Percentiles rank a stretch among this genome's conserved stretches.
Evolutionary conservation across 2,329 filamentous ascomycete genomes (phyloP).

Genomic region (Aaosphaeria pasadenensis): DNA sequence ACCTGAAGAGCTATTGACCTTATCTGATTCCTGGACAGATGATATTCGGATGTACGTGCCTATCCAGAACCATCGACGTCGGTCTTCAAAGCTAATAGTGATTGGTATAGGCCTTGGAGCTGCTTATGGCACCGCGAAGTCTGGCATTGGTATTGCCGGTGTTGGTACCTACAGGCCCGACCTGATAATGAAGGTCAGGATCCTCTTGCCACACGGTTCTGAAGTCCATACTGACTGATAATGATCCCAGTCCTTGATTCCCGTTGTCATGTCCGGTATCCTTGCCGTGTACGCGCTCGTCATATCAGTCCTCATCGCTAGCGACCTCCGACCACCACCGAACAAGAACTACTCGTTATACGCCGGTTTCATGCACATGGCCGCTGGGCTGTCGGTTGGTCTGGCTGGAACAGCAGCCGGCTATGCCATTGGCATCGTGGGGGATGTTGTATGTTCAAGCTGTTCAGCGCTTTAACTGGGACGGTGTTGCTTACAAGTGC

Average conservation of each 20-base stretch:
- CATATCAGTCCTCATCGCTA: conserved; percentile 91
- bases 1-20: conserved; percentile 2
- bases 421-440: conserved; percentile 85
- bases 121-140: conserved; percentile 84
- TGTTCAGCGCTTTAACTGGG: neutral
- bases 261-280: conserved; percentile 98
- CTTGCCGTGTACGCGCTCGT: conserved; percentile 97
- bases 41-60: conserved; percentile 73
- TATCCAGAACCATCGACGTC: neutral
- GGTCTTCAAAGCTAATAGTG: no score
- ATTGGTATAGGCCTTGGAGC: conserved; percentile 61
- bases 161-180: conserved; percentile 82
- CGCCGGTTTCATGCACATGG: conserved; percentile 91
- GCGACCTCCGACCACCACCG: conserved; percentile 75
- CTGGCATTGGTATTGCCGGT: conserved; percentile 82
- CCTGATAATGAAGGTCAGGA: conserved; percentile 80
- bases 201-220: no score
- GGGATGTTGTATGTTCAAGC: conserved; percentile 66
- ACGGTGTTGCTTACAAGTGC: neutral
- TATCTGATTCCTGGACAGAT: conserved; percentile 47
- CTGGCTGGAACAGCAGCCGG: conserved; percentile 39
- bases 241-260: conserved; percentile 67
- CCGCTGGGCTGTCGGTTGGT: conserved; percentile 77
- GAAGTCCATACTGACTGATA: conserved; percentile 1
- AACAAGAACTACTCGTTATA: conserved; percentile 76